These are phyloP conservation scores for Pseudisothecium myosuroides DNA, from an alignment of 225 moss, liverwort and hornwort species.

Conservation along the genomic window DNA sequence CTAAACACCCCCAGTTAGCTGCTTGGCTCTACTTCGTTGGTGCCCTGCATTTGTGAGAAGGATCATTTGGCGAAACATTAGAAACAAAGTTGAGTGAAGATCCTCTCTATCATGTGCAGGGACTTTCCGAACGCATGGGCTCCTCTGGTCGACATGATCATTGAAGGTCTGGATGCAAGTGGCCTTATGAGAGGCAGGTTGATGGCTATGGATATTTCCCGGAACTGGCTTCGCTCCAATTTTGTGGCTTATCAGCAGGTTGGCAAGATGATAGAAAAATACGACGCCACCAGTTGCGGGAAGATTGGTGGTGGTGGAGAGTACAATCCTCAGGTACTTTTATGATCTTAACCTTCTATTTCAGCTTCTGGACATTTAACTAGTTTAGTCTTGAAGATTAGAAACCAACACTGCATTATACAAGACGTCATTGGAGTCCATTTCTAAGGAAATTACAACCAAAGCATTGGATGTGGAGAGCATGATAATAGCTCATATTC, in stretches of 20 bases:
- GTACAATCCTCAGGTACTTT: constrained; percentile 33
- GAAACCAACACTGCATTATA: not conserved
- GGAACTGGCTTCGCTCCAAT: constrained; percentile 41
- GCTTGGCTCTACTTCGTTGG: not conserved
- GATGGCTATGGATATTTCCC: constrained; percentile 28
- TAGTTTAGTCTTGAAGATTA: not conserved
- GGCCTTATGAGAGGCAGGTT: constrained; percentile 10
- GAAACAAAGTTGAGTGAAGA: not conserved
- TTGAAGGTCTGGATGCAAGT: constrained; percentile 40
- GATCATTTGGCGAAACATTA: not conserved
- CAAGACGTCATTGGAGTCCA: not conserved
- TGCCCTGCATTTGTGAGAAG: not conserved
- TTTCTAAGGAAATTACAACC: not conserved
- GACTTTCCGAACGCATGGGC: constrained; percentile 57
- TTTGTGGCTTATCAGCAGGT: constrained; percentile 24
- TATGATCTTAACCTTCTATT: not conserved
- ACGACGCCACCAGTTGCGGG: constrained; percentile 45
- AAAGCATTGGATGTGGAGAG: not conserved
- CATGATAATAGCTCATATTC: not conserved
- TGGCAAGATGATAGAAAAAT: constrained; percentile 54
- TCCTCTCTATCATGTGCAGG: constrained; percentile 2
- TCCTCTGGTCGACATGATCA: constrained; percentile 40
- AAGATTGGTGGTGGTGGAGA: constrained; percentile 48
- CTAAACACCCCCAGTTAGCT: not conserved
- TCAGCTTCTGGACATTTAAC: not conserved